Base-by-base conservation (phyloP, 2,329 filamentous ascomycete genomes). In the Neophaeococcomyces mojaviensis region DNA sequence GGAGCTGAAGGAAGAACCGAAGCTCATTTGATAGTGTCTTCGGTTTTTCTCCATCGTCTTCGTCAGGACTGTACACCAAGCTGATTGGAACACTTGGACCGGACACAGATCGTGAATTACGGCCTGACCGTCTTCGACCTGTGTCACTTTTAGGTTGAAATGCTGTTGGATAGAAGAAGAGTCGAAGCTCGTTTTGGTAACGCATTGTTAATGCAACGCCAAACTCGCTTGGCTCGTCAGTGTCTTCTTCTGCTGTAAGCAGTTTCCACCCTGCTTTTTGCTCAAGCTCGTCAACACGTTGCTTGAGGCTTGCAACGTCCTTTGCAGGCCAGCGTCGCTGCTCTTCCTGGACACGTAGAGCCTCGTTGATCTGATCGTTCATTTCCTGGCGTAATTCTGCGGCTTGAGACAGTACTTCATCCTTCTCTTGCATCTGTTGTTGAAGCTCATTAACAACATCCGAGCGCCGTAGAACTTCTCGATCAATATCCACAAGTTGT, bases 301-400 rank as follows among this genome's bases (percentile, higher is more conserved):
- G 77, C 75, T 89, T 88, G n/a, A 94, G 71, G 32, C 72, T 70
- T 52, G 77, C 77, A 52, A 97, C 86, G 65, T 97, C 92, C 22
- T 76, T 81, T 43, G 82, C 79, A 47, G 83, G 90, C 83, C 89
- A 96, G 32, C 90, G 89, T 44, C 89, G 81, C 61, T 85, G 94
- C 58, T 94, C 86, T 62, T 96, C 88, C 51, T 86, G 79, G 20
- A 94, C 73, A 53, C 81, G 82, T 63, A 96, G 88, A 0, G 89
- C 86, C 58, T 88, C 82, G 48, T 79, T 76, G 48, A 94, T 96
- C 39, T 92, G 85, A 22, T 78, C 74, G 24, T 83, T 59, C 54
- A 77, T 88, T 55, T 81, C 75, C 44, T 79, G 67, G 61, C 90
- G 95, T 58, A 79, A 76, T 48, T 81, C 73, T 6, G 74, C 71